A percentile compares a stretch with the other conserved stretches of the same genome.
Evolutionary conservation across 2,329 filamentous ascomycete species (phyloP).

Genomic region (Exophiala aquamarina): DNA sequence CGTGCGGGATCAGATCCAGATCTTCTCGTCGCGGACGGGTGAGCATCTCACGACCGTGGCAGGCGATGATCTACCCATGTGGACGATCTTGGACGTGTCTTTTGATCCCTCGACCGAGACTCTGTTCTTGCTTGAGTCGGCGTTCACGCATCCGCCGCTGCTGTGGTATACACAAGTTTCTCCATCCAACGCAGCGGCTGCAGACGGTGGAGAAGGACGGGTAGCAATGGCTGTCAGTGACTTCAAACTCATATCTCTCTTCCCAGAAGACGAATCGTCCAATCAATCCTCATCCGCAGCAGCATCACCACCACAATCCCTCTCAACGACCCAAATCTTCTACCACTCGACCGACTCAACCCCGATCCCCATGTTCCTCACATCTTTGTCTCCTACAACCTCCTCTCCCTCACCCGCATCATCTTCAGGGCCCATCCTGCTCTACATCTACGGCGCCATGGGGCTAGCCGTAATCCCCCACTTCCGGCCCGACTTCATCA

Average conservation of each 20-base stretch:
- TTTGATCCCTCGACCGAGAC: conserved; percentile 1
- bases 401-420: neutral
- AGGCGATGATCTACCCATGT: conserved; percentile 5
- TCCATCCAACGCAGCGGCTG: neutral
- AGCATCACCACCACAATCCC: neutral
- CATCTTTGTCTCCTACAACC: neutral
- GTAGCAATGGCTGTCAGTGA: no score
- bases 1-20: conserved; percentile 10
- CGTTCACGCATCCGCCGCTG: conserved; percentile 6
- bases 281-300: neutral
- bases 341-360: conserved; percentile 9
- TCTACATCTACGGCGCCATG: conserved; percentile 9
- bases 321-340: conserved; percentile 5
- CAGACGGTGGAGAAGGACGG: no score
- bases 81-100: conserved; percentile 7
- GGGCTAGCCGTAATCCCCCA: conserved; percentile 10
- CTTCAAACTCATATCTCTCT: neutral
- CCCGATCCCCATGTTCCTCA: conserved; percentile 11
- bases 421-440: neutral
- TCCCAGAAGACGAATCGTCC: neutral
- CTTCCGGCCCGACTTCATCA: conserved; percentile 9
- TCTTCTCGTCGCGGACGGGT: conserved; percentile 1
- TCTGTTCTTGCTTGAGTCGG: conserved; percentile 6
- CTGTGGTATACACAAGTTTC: conserved; percentile 3
- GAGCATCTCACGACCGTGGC: neutral